These are phyloP conservation scores for Neofusicoccum sp. DNA, from an alignment of 2,329 filamentous ascomycete species.

Conservation along the genomic window DNA sequence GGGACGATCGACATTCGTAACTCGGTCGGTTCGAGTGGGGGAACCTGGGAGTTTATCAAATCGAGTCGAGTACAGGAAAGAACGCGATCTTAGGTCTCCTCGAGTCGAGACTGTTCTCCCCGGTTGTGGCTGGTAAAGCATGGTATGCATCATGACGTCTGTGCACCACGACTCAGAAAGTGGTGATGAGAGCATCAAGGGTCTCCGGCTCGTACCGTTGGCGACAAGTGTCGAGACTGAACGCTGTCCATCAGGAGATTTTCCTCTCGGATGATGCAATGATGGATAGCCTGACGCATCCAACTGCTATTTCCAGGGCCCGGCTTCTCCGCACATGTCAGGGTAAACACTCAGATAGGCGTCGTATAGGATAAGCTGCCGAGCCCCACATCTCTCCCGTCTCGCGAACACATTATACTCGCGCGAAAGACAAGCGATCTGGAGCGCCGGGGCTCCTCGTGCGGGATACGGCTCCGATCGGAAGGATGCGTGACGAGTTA, in stretches of 20 bases:
- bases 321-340: slow-evolving; percentile 1
- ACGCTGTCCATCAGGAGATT: not conserved
- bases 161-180: slow-evolving; percentile 10
- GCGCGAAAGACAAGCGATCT: not conserved
- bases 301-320: slow-evolving; percentile 6
- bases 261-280: slow-evolving; percentile 1
- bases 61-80: slow-evolving; percentile 1
- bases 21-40: not conserved
- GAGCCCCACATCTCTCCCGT: not conserved
- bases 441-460: not conserved
- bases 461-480: not conserved
- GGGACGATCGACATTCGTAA: not conserved
- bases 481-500: not conserved
- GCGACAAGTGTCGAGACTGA: not conserved
- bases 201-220: slow-evolving; percentile 1
- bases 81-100: not conserved
- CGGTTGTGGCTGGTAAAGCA: not conserved
- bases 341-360: not conserved
- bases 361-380: not conserved
- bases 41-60: not conserved
- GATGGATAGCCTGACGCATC: not conserved
- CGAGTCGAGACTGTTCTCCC: not conserved
- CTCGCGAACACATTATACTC: not conserved
- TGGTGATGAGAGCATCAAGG: not conserved
- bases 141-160: not conserved